Conservation (phyloP, 192 early-diverging fungal genomes). For the Backusella liffmaniae region DNA sequence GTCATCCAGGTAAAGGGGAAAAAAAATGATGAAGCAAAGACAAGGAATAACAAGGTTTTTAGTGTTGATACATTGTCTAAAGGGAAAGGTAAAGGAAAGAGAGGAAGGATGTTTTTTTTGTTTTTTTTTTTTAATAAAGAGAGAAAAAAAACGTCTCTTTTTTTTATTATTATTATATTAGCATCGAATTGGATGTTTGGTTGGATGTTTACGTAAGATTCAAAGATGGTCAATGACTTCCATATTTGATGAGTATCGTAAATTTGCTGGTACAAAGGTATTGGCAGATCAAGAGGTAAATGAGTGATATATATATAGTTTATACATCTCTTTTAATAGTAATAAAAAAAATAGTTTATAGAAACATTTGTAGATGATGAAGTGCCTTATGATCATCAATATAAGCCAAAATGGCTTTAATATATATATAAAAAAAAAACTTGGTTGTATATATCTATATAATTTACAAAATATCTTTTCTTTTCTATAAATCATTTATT, state of each 20-base stretch:
- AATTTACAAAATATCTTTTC: background rate
- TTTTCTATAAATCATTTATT: background rate
- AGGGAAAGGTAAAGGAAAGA: slow-evolving; percentile 70
- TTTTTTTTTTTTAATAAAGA: background rate
- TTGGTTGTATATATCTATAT: background rate
- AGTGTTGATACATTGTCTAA: slow-evolving; percentile 90
- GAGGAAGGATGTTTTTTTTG: background rate
- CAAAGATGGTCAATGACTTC: slow-evolving; percentile 96
- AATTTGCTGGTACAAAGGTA: slow-evolving; percentile 90
- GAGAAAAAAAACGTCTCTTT: background rate
- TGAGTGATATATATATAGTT: background rate
- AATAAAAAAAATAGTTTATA: slow-evolving; percentile 41
- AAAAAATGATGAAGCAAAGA: background rate
- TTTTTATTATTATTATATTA: slow-evolving; percentile 35
- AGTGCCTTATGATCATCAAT: slow-evolving; percentile 43
- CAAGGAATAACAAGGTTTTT: background rate
- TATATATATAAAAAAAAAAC: background rate
- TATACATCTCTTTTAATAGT: background rate
- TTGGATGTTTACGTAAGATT: slow-evolving; percentile 91
- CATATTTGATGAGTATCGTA: slow-evolving; percentile 95
- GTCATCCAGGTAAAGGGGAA: slow-evolving; percentile 42
- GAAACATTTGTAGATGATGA: slow-evolving; percentile 49
- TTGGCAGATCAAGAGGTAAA: slow-evolving; percentile 92
- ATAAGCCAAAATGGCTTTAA: slow-evolving; percentile 53
- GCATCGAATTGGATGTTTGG: slow-evolving; percentile 91